These are phyloP conservation scores for Yarrowia galli DNA, from an alignment of 1,139 yeast genomes.

Conservation along the genomic window DNA sequence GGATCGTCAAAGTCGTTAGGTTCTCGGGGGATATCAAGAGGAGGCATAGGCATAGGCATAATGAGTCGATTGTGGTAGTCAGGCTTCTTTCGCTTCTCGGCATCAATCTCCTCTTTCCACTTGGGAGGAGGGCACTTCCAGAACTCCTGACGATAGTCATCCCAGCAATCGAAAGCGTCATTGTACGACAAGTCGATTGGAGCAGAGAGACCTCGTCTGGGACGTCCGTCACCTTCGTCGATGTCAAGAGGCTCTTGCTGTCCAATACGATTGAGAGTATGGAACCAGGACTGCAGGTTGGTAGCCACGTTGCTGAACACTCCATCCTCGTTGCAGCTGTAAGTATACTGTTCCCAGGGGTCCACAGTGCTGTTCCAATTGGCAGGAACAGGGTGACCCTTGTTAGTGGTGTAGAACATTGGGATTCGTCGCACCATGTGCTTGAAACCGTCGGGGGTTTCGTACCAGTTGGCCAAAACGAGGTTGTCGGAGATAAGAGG, in stretches of 20 bases:
- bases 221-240: slow-evolving; percentile 24
- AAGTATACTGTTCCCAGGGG: slow-evolving; percentile 25
- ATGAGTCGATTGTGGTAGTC: not conserved
- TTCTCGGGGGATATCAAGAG: slow-evolving; percentile 6
- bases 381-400: slow-evolving; percentile 11
- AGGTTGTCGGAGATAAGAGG: slow-evolving; percentile 45
- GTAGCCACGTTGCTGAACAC: slow-evolving; percentile 7
- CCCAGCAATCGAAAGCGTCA: slow-evolving; percentile 9
- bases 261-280: slow-evolving; percentile 7
- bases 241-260: slow-evolving; percentile 28
- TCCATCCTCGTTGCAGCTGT: not conserved
- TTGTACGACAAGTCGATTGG: slow-evolving; percentile 26
- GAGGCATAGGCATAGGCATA: slow-evolving; percentile 21
- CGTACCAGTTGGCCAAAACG: slow-evolving; percentile 36
- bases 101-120: slow-evolving; percentile 20
- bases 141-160: not conserved
- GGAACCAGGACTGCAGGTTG: slow-evolving; percentile 34
- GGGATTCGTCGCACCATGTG: slow-evolving; percentile 36
- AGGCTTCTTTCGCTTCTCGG: not conserved
- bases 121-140: slow-evolving; percentile 19
- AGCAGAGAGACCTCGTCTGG: slow-evolving; percentile 6
- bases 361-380: slow-evolving; percentile 17
- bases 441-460: slow-evolving; percentile 34
- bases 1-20: slow-evolving; percentile 35
- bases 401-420: slow-evolving; percentile 32